Evolutionary conservation across 345 rosid species (phyloP).

Genomic region (Camelina sativa): DNA sequence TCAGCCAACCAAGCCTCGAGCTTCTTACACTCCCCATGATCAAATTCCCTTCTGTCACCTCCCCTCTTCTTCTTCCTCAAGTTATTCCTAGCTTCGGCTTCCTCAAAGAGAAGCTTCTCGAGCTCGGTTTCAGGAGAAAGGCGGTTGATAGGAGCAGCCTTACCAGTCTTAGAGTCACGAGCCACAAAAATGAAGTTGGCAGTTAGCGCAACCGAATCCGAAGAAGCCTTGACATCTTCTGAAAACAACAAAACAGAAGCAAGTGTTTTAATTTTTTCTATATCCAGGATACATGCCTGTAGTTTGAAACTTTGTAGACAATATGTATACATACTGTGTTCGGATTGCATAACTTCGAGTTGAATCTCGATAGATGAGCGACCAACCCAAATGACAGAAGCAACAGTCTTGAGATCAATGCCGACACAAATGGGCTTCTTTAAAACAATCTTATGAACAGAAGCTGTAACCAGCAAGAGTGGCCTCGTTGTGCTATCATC

Average conservation of each 20-base stretch:
- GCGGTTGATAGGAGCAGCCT: constrained; percentile 72
- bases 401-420: constrained; percentile 68
- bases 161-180: constrained; percentile 77
- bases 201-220: constrained; percentile 58
- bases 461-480: constrained; percentile 80
- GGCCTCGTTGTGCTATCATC: constrained; percentile 86
- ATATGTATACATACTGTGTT: constrained; percentile 21
- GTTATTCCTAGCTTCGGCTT: constrained; percentile 77
- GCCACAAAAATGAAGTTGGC: constrained; percentile 90
- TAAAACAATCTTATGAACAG: constrained; percentile 80
- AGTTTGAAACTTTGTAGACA: neutral
- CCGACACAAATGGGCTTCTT: constrained; percentile 78
- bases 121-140: constrained; percentile 69
- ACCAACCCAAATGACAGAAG: constrained; percentile 87
- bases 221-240: constrained; percentile 53
- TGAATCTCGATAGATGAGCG: constrained; percentile 85
- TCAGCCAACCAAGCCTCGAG: constrained; percentile 63
- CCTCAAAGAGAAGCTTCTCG: constrained; percentile 65
- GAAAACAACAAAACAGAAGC: constrained; percentile 35
- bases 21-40: constrained; percentile 51
- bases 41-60: constrained; percentile 55
- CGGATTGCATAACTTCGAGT: constrained; percentile 68
- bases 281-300: neutral
- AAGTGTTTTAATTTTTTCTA: neutral
- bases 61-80: constrained; percentile 64